Conservation (phyloP, 768 basidiomycete species). For the Xerocomus spinulosus region DNA sequence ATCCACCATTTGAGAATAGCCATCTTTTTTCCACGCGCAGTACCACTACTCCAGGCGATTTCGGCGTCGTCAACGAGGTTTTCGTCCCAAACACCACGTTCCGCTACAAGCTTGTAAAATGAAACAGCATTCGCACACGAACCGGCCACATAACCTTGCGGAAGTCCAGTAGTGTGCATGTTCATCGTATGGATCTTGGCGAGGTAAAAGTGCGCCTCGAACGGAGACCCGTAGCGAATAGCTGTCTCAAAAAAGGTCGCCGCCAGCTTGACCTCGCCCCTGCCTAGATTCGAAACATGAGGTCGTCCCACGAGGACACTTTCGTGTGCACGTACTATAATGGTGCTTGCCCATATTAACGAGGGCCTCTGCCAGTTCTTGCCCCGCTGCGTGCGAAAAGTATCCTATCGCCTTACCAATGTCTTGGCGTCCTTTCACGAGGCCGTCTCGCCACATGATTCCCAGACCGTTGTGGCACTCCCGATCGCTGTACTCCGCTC, state of each 20-base stretch:
- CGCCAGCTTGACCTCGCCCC: conserved; percentile 63
- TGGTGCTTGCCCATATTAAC: conserved; percentile 85
- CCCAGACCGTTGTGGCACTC: conserved; percentile 90
- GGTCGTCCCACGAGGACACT: not conserved
- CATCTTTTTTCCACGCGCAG: conserved; percentile 67
- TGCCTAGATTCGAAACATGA: conserved; percentile 41
- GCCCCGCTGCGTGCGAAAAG: conserved; percentile 76
- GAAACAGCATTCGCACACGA: conserved; percentile 88
- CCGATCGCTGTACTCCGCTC: conserved; percentile 71
- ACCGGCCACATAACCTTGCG: conserved; percentile 52
- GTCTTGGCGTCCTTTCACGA: conserved; percentile 68
- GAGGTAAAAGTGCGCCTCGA: conserved; percentile 93
- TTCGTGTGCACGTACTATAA: conserved; percentile 41
- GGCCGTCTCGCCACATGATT: conserved; percentile 87
- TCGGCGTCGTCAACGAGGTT: conserved; percentile 81
- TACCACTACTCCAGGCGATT: conserved; percentile 62
- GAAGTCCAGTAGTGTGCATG: conserved; percentile 38
- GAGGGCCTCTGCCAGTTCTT: conserved; percentile 89
- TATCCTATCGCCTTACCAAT: conserved; percentile 55
- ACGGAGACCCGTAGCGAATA: conserved; percentile 81
- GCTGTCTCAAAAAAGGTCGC: conserved; percentile 79
- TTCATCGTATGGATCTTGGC: conserved; percentile 73
- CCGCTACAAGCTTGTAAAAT: conserved; percentile 89
- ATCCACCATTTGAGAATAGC: conserved; percentile 95
- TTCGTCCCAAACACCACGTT: conserved; percentile 85